Conservation (phyloP, 1,284 basidiomycete species). For the Cutaneotrichosporon curvatum region DNA sequence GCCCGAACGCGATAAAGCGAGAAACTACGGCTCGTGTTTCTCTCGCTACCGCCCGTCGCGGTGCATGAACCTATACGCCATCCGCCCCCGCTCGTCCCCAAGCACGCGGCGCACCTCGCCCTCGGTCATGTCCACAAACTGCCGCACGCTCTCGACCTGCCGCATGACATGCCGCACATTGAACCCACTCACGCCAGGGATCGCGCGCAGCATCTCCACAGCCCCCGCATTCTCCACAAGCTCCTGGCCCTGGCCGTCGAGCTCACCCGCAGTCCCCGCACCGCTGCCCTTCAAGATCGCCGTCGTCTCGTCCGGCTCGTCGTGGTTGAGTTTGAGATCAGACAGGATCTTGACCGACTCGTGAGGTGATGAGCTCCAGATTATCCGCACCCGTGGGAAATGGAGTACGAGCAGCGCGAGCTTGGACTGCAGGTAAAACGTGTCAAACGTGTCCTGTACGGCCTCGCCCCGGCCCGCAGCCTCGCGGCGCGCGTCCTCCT, state of each 20-base stretch:
- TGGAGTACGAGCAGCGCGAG: slow-evolving; percentile 80
- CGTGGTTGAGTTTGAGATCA: slow-evolving; percentile 77
- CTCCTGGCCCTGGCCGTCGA: slow-evolving; percentile 19
- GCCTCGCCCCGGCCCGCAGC: slow-evolving; percentile 54
- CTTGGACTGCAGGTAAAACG: slow-evolving; percentile 70
- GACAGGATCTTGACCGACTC: slow-evolving; percentile 86
- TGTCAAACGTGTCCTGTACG: slow-evolving; percentile 31
- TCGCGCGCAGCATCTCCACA: slow-evolving; percentile 47
- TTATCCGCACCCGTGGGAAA: slow-evolving; percentile 84
- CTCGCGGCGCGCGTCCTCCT: slow-evolving; percentile 49
- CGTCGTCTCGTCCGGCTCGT: slow-evolving; percentile 70
- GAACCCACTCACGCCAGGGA: slow-evolving; percentile 67
- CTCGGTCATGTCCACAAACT: slow-evolving; percentile 63
- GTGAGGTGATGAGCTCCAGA: slow-evolving; percentile 95
- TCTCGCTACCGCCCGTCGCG: slow-evolving; percentile 49
- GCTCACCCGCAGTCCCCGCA: background rate
- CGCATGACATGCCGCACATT: slow-evolving; percentile 80
- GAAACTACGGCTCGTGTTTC: background rate
- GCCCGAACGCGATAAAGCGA: background rate
- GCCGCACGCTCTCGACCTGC: slow-evolving; percentile 65
- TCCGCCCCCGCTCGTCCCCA: slow-evolving; percentile 72
- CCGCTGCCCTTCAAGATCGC: slow-evolving; percentile 69
- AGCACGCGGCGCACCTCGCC: slow-evolving; percentile 65
- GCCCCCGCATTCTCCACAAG: slow-evolving; percentile 36
- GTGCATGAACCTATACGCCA: slow-evolving; percentile 75